These are phyloP conservation scores for Hamamelis virginiana DNA, from an alignment of 164 flowering plant genomes.

Conservation along the genomic window DNA sequence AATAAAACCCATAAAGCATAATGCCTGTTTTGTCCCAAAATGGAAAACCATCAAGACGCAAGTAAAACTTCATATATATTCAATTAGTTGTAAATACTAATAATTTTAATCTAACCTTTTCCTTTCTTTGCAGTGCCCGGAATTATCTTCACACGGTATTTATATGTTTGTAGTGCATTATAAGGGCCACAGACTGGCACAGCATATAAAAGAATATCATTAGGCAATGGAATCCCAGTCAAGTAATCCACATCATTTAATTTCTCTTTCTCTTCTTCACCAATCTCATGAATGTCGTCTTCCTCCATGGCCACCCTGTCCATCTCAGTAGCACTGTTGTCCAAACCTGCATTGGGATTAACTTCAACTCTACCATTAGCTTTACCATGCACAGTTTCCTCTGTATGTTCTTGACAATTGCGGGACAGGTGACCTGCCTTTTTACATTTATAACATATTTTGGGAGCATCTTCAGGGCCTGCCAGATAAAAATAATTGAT, in stretches of 20 bases:
- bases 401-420: slow-evolving; percentile 73
- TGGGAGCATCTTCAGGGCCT: slow-evolving; percentile 59
- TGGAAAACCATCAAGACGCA: neutral
- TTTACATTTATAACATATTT: slow-evolving; percentile 90
- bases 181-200: slow-evolving; percentile 98
- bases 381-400: slow-evolving; percentile 24
- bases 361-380: slow-evolving; percentile 28
- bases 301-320: slow-evolving; percentile 77
- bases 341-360: slow-evolving; percentile 14
- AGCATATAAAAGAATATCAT: slow-evolving; percentile 84
- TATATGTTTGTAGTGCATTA: slow-evolving; percentile 77
- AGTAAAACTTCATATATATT: neutral
- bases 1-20: neutral
- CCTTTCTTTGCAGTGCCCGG: slow-evolving; percentile 94
- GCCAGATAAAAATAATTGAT: slow-evolving; percentile 10
- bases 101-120: slow-evolving; percentile 57
- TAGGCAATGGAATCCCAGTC: slow-evolving; percentile 85
- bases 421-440: slow-evolving; percentile 82
- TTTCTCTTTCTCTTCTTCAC: slow-evolving; percentile 85
- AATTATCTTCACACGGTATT: slow-evolving; percentile 82
- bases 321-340: slow-evolving; percentile 27
- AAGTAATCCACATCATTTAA: slow-evolving; percentile 84
- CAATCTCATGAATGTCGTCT: slow-evolving; percentile 89
- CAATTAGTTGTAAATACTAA: neutral
- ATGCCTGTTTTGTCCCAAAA: neutral